Conservation (phyloP, 179 eudicot species). For the Beta corolliflora region DNA sequence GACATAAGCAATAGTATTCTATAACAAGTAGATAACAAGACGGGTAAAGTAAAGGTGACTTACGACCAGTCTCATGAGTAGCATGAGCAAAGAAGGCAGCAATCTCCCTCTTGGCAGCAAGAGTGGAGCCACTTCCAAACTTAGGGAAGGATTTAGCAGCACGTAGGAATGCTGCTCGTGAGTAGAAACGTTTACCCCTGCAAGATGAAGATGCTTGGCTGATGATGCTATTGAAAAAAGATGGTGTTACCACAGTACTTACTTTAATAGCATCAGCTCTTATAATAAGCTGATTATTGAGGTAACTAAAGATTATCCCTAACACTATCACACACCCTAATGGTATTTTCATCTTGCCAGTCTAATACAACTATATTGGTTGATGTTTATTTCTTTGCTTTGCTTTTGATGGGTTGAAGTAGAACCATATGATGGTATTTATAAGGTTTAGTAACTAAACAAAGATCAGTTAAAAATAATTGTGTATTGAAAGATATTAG, state of each 20-base stretch:
- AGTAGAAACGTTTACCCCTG: slow-evolving; percentile 3
- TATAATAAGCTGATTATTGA: background rate
- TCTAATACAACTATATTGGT: background rate
- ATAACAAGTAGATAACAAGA: no score
- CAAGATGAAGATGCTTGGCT: background rate
- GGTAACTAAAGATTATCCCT: background rate
- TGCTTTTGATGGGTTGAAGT: background rate
- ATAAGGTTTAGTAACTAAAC: background rate
- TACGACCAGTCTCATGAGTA: slow-evolving; percentile 16
- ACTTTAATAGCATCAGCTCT: background rate
- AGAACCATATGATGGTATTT: background rate
- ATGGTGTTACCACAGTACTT: background rate
- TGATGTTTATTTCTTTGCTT: background rate
- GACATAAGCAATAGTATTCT: no score
- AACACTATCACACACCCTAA: background rate
- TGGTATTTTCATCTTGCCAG: background rate
- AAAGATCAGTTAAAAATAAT: background rate
- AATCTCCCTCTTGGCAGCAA: slow-evolving; percentile 16
- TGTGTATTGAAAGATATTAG: background rate
- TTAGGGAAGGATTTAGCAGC: slow-evolving; percentile 1
- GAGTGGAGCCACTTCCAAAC: slow-evolving; percentile 1
- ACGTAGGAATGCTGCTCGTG: background rate
- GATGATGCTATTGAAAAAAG: slow-evolving; percentile 4
- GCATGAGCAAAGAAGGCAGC: slow-evolving; percentile 20
- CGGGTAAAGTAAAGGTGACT: background rate